phyloP scores from a whole-genome alignment of 179 eudicot genomes.

The Drosera spatulata region DNA sequence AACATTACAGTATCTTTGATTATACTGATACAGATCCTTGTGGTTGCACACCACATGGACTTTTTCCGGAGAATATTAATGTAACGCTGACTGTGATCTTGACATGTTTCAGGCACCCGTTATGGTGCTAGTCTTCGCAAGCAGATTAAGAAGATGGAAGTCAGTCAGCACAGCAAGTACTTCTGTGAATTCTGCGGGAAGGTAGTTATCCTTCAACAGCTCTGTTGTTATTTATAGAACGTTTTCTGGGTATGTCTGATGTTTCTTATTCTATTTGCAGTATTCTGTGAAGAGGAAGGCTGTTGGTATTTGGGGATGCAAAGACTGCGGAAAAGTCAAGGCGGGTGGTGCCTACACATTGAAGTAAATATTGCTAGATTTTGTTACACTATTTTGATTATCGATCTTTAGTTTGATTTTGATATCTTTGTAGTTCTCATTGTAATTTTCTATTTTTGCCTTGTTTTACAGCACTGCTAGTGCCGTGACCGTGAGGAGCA shows the following conservation, averaged over 20 bases:
- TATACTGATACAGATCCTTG: too few species aligned
- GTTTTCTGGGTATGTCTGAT: too few species aligned
- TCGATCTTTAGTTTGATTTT: too few species aligned
- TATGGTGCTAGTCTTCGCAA: conserved; percentile 53
- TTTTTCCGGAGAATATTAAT: too few species aligned
- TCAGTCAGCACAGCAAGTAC: too few species aligned
- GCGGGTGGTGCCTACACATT: conserved; percentile 55
- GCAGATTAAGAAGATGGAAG: too few species aligned
- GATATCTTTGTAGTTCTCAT: background rate
- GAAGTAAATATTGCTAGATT: conserved; percentile 21
- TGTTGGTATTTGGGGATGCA: conserved; percentile 74
- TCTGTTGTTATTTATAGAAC: too few species aligned
- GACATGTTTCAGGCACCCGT: conserved; percentile 41
- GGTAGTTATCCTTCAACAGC: conserved; percentile 14
- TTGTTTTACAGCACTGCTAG: conserved; percentile 53
- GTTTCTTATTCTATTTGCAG: conserved; percentile 12
- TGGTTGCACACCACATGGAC: too few species aligned
- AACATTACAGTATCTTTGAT: too few species aligned
- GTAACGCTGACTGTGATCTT: background rate
- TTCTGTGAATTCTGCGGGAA: conserved; percentile 60
- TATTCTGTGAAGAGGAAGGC: conserved; percentile 66
- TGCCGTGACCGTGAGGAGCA: conserved; percentile 79
- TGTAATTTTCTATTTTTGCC: background rate
- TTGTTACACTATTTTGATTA: background rate
- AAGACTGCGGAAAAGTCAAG: conserved; percentile 18